Conservation (phyloP, 2,329 filamentous ascomycete species). For the Ophiostoma ips region DNA sequence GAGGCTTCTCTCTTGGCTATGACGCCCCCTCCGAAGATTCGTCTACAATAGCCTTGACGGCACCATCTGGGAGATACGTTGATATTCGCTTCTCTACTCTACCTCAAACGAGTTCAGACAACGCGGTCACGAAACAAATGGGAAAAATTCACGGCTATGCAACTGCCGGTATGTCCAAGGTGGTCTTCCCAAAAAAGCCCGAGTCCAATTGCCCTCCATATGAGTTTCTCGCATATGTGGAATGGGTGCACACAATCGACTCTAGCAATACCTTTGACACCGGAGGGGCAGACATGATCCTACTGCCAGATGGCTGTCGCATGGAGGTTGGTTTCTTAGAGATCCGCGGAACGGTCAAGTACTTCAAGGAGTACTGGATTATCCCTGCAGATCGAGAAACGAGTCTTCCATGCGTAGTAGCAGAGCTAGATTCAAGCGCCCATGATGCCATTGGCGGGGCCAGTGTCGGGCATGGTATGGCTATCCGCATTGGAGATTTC, state of each 20-base stretch:
- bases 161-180: background rate
- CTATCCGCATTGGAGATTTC: background rate
- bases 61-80: background rate
- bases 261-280: background rate
- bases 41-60: background rate
- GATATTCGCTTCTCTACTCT: background rate
- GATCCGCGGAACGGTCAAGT: background rate
- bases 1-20: background rate
- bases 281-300: background rate
- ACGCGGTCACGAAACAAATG: background rate
- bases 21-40: background rate
- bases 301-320: background rate
- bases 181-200: background rate
- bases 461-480: too few relatives aligned
- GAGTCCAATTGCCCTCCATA: background rate
- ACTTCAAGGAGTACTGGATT: constrained; percentile 1
- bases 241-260: background rate
- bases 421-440: background rate
- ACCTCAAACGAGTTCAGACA: background rate
- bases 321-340: background rate
- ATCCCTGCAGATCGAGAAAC: background rate
- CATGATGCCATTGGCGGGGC: background rate
- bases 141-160: background rate
- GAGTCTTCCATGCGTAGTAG: background rate
- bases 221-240: background rate